Evolutionary conservation across 108 stramenopile genomes (phyloP).

Genomic region (Nitzschia putrida): DNA sequence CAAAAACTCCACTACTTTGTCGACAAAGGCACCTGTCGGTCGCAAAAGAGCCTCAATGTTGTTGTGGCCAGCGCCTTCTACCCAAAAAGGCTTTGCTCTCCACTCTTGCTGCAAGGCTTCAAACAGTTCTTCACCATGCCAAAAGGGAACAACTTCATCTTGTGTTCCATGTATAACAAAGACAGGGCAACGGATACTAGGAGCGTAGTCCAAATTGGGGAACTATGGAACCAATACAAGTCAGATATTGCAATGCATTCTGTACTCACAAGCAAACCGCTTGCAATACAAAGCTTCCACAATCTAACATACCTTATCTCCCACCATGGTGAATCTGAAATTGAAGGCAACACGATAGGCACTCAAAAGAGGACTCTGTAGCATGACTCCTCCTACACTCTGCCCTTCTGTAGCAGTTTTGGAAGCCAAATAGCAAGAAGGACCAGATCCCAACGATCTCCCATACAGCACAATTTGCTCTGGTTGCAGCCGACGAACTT

Average conservation of each 20-base stretch:
- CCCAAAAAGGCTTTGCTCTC: slow-evolving; percentile 92
- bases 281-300: not conserved
- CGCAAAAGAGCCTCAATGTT: slow-evolving; percentile 89
- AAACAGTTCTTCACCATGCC: slow-evolving; percentile 94
- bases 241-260: not conserved
- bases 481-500: slow-evolving; percentile 72
- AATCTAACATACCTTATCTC: slow-evolving; percentile 79
- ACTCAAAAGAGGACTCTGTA: slow-evolving; percentile 91
- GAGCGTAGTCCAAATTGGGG: slow-evolving; percentile 90
- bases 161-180: slow-evolving; percentile 94
- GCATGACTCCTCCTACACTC: slow-evolving; percentile 89
- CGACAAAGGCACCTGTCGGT: slow-evolving; percentile 78
- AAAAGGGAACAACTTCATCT: slow-evolving; percentile 94
- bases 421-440: slow-evolving; percentile 91
- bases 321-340: slow-evolving; percentile 89
- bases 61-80: slow-evolving; percentile 90
- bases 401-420: slow-evolving; percentile 78
- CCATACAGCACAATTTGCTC: slow-evolving; percentile 92
- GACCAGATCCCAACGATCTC: slow-evolving; percentile 88
- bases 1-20: slow-evolving; percentile 81
- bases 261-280: too few species aligned
- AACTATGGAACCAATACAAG: slow-evolving; percentile 47
- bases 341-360: slow-evolving; percentile 94
- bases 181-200: slow-evolving; percentile 81
- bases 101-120: slow-evolving; percentile 80